Conservation (phyloP, 2,329 filamentous ascomycete species). For the Beauveria caledonica region DNA sequence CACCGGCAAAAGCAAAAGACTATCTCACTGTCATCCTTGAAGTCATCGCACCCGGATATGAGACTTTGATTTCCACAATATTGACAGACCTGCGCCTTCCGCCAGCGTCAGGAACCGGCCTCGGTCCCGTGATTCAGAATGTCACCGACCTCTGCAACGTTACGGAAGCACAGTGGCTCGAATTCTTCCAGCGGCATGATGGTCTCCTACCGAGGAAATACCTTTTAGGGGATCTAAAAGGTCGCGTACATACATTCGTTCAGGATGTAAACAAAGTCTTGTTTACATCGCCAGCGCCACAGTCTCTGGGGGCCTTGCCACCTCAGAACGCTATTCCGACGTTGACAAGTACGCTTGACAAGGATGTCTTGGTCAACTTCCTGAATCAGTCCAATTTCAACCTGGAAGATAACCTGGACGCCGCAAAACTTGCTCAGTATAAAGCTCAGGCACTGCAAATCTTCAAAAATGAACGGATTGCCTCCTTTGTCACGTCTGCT, state of each 20-base stretch:
- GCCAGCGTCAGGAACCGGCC: neutral
- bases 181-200: neutral
- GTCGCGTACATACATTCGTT: slow-evolving; percentile 4
- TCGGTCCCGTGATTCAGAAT: neutral
- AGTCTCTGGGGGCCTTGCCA: neutral
- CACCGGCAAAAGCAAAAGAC: neutral
- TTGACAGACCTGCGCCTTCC: neutral
- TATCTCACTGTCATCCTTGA: slow-evolving; percentile 1
- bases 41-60: slow-evolving; percentile 2
- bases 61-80: slow-evolving; percentile 2
- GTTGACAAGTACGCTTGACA: neutral
- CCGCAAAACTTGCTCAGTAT: neutral
- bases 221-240: neutral
- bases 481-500: slow-evolving; percentile 1
- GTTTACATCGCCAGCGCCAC: slow-evolving; percentile 1
- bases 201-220: neutral
- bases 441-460: neutral
- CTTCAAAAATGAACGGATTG: neutral
- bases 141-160: neutral
- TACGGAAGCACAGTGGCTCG: slow-evolving; percentile 3
- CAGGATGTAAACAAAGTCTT: slow-evolving; percentile 4
- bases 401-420: neutral
- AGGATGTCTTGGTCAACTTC: neutral
- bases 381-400: neutral
- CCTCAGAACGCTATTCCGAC: neutral